Evolutionary conservation across 495 filamentous ascomycete species (phyloP).

Genomic region (Alectoria sarmentosa): DNA sequence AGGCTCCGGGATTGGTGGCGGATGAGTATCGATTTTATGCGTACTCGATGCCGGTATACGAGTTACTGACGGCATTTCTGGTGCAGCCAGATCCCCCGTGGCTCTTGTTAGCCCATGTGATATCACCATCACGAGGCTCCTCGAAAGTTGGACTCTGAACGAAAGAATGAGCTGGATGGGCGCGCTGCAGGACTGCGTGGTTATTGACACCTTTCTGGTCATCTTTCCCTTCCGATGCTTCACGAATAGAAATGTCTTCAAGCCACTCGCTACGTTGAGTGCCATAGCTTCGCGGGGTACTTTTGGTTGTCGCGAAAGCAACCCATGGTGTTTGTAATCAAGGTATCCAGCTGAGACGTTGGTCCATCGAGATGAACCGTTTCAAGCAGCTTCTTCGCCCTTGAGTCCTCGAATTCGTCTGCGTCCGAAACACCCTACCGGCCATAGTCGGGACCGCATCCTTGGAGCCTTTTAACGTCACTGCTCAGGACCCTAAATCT

Average conservation of each 20-base stretch:
- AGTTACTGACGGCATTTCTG: neutral
- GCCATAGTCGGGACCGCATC: neutral
- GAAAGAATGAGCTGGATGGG: neutral
- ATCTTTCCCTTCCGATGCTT: neutral
- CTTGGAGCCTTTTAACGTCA: conserved; percentile 1
- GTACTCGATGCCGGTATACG: neutral
- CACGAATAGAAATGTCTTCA: neutral
- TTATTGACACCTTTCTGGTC: neutral
- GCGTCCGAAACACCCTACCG: neutral
- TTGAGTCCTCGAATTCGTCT: neutral
- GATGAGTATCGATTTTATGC: neutral
- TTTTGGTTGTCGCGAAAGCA: too few species aligned
- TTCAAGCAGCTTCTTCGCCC: neutral
- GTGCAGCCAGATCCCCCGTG: neutral
- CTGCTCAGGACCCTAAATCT: neutral
- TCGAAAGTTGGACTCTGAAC: neutral
- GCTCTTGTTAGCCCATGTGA: neutral
- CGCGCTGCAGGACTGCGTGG: neutral
- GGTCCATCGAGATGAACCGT: neutral
- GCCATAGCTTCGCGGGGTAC: neutral
- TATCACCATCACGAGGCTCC: too few species aligned
- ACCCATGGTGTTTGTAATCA: too few species aligned
- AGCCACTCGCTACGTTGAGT: too few species aligned
- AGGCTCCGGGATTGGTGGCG: conserved; percentile 1
- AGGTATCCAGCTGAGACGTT: neutral